A percentile compares a stretch with the other conserved stretches of the same genome.
Evolutionary conservation across 1,139 yeast species (phyloP).

Genomic region (Meyerozyma elateridarum): DNA sequence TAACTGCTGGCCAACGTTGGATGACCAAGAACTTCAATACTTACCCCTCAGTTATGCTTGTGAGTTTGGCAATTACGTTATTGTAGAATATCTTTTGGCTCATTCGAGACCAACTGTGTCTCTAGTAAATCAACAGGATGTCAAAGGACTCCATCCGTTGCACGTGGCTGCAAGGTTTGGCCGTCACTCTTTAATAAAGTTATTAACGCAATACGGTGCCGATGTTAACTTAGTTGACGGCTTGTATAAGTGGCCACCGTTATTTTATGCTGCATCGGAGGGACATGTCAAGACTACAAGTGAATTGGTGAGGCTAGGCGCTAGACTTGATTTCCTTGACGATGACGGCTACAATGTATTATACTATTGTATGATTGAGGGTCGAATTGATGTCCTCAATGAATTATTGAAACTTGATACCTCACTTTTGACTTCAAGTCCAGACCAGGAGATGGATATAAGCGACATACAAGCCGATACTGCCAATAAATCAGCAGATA

Average conservation of each 20-base stretch:
- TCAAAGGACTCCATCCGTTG: constrained; percentile 83
- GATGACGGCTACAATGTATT: constrained; percentile 80
- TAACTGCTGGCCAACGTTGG: constrained; percentile 50
- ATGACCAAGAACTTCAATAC: constrained; percentile 52
- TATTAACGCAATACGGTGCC: constrained; percentile 70
- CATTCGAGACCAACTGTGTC: constrained; percentile 22
- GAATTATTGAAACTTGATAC: constrained; percentile 43
- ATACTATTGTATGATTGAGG: constrained; percentile 92
- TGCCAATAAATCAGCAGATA: not conserved
- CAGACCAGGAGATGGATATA: not conserved
- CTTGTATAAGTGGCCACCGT: constrained; percentile 89
- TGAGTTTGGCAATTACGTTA: constrained; percentile 70
- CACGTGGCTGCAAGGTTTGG: constrained; percentile 90
- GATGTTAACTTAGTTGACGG: constrained; percentile 78
- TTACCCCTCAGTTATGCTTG: constrained; percentile 90
- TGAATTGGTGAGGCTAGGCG: constrained; percentile 68
- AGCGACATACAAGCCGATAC: not conserved
- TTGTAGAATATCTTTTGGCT: constrained; percentile 56
- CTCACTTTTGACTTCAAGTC: constrained; percentile 12
- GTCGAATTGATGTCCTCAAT: constrained; percentile 75
- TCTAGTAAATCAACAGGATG: constrained; percentile 55
- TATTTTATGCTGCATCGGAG: constrained; percentile 84
- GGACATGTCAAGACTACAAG: constrained; percentile 73
- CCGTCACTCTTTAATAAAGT: constrained; percentile 59
- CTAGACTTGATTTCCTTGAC: constrained; percentile 68